Conservation (phyloP, 352 stramenopile species). For the Phytophthora sansomeana region DNA sequence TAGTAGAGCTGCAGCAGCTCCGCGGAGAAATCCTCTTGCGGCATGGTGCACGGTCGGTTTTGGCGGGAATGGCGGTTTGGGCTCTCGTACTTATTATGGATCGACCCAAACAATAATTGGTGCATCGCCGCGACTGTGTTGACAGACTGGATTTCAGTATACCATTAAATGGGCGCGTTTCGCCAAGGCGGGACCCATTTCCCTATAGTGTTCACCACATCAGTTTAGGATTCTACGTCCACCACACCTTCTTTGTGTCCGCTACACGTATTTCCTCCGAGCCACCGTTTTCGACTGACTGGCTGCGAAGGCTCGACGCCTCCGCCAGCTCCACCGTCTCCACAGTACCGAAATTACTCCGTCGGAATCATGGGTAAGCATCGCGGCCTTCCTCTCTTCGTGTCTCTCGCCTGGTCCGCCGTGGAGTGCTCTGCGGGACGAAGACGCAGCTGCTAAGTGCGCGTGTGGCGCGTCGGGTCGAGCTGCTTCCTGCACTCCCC, state of each 20-base stretch:
- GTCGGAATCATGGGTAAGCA: slow-evolving; percentile 90
- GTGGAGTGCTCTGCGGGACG: slow-evolving; percentile 40
- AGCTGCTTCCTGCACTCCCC: slow-evolving; percentile 26
- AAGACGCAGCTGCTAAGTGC: slow-evolving; percentile 42
- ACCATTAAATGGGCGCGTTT: too few species aligned
- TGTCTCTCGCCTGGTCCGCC: slow-evolving; percentile 17
- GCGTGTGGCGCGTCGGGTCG: slow-evolving; percentile 39
- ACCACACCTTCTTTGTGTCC: background rate
- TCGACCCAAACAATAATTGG: too few species aligned
- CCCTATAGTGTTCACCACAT: background rate
- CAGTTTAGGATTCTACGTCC: background rate
- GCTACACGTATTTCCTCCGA: too few species aligned
- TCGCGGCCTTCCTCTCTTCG: slow-evolving; percentile 26
- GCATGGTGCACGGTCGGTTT: slow-evolving; percentile 45
- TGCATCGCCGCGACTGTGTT: too few species aligned
- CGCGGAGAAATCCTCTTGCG: slow-evolving; percentile 82
- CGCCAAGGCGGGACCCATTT: background rate
- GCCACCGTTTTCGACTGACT: slow-evolving; percentile 24
- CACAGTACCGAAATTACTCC: slow-evolving; percentile 87
- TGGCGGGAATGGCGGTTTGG: background rate
- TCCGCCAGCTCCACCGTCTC: background rate
- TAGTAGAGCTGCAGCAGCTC: slow-evolving; percentile 90
- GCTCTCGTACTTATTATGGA: too few species aligned
- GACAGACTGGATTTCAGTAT: too few species aligned
- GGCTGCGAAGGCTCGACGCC: slow-evolving; percentile 44